Conservation (phyloP, 169 alveolate genomes). For the Fabrea salina region DNA sequence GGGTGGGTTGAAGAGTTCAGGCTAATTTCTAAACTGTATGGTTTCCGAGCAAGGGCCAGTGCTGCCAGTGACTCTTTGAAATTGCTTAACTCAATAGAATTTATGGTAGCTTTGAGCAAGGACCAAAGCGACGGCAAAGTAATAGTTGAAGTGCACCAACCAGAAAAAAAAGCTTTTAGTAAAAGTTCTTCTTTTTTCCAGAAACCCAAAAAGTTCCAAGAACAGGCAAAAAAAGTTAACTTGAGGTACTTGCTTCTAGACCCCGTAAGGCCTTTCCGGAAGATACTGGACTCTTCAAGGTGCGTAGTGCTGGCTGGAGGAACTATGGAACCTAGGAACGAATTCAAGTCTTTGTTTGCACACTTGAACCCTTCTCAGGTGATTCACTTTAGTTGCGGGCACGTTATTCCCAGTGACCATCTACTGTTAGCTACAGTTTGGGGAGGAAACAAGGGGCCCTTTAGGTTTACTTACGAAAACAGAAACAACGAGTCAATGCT, state of each 20-base stretch:
- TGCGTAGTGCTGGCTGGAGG: slow-evolving; percentile 53
- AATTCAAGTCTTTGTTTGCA: slow-evolving; percentile 38
- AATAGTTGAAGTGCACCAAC: no score
- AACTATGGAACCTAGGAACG: slow-evolving; percentile 59
- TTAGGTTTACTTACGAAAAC: slow-evolving; percentile 58
- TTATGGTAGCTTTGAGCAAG: neutral
- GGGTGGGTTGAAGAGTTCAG: neutral
- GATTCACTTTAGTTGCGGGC: slow-evolving; percentile 42
- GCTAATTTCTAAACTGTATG: neutral
- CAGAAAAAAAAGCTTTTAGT: no score
- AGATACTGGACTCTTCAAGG: slow-evolving; percentile 16
- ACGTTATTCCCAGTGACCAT: slow-evolving; percentile 41
- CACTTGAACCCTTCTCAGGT: neutral
- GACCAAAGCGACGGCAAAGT: neutral
- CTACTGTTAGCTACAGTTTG: slow-evolving; percentile 32
- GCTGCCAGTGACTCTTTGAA: neutral
- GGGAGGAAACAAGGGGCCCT: slow-evolving; percentile 13
- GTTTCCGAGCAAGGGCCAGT: neutral
- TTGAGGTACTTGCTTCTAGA: neutral
- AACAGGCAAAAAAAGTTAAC: neutral
- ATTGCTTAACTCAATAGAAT: neutral
- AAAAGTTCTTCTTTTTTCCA: no score
- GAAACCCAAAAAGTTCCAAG: no score
- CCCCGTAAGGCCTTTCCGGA: slow-evolving; percentile 18
- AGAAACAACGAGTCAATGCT: slow-evolving; percentile 49